Percentiles rank a stretch among this genome's conserved stretches.
Evolutionary conservation across 768 basidiomycete species (phyloP).

Genomic region (Lactarius tabidus): DNA sequence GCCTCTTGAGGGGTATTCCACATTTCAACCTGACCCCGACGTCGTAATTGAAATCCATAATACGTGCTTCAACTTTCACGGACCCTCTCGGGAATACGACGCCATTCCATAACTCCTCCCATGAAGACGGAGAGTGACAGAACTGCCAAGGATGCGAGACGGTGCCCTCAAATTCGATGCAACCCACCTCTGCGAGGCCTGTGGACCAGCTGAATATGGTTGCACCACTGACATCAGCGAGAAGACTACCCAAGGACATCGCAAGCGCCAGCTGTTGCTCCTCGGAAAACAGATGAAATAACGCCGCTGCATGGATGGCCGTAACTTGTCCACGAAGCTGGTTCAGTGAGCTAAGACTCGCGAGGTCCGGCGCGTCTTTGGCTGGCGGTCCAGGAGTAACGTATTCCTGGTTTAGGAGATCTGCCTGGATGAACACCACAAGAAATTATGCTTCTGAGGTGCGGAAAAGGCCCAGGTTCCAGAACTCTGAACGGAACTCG

Average conservation of each 20-base stretch:
- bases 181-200: constrained; percentile 35
- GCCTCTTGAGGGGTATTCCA: constrained; percentile 5
- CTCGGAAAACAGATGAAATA: constrained; percentile 49
- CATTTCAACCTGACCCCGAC: constrained; percentile 17
- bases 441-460: constrained; percentile 50
- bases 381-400: not conserved
- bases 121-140: constrained; percentile 15
- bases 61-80: not conserved
- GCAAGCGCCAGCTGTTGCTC: constrained; percentile 42
- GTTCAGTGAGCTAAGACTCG: constrained; percentile 38
- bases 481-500: constrained; percentile 42
- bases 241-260: constrained; percentile 38
- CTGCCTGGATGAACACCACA: constrained; percentile 50
- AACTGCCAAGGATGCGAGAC: constrained; percentile 19
- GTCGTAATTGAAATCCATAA: constrained; percentile 13
- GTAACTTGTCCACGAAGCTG: constrained; percentile 45
- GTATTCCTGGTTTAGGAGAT: constrained; percentile 38
- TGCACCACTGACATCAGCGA: constrained; percentile 43
- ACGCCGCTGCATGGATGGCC: constrained; percentile 45
- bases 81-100: constrained; percentile 14
- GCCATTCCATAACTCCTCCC: constrained; percentile 21
- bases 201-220: constrained; percentile 45
- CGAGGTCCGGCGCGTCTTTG: constrained; percentile 30
- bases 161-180: constrained; percentile 16
- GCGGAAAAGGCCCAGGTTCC: constrained; percentile 60